Conservation (phyloP, 1,284 basidiomycete species). For the Heterobasidion annosum region DNA sequence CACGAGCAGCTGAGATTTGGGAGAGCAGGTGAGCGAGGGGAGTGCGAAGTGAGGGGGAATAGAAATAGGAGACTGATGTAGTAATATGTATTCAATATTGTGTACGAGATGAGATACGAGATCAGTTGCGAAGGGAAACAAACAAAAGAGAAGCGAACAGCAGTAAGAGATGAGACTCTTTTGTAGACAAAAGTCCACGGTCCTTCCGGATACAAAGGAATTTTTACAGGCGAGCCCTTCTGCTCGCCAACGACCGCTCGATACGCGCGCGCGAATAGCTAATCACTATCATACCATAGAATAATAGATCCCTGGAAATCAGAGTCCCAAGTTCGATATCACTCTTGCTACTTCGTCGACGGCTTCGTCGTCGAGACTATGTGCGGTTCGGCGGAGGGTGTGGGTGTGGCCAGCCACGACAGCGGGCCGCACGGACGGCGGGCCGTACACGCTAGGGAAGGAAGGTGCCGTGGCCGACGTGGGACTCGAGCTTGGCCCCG, state of each 20-base stretch:
- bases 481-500: conserved; percentile 63
- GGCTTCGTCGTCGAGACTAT: conserved; percentile 22
- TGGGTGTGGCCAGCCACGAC: conserved; percentile 21
- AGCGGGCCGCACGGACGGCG: conserved; percentile 38
- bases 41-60: conserved; percentile 2
- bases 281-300: neutral
- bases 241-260: neutral
- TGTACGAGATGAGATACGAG: conserved; percentile 7
- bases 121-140: conserved; percentile 1
- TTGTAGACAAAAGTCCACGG: conserved; percentile 7
- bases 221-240: conserved; percentile 9
- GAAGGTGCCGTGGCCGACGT: conserved; percentile 65
- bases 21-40: conserved; percentile 12
- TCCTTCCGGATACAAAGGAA: conserved; percentile 15
- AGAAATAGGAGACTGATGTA: neutral
- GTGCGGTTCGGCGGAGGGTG: neutral
- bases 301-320: conserved; percentile 14
- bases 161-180: neutral
- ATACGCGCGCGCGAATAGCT: neutral
- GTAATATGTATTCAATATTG: neutral
- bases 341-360: conserved; percentile 70
- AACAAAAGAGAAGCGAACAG: neutral
- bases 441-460: conserved; percentile 77
- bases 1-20: conserved; percentile 15
- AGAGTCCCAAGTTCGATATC: conserved; percentile 71